Percentiles rank a stretch among this genome's conserved stretches.
These are phyloP conservation scores for Populus hybrid DNA, from an alignment of 441 rosid species.

Conservation along the genomic window DNA sequence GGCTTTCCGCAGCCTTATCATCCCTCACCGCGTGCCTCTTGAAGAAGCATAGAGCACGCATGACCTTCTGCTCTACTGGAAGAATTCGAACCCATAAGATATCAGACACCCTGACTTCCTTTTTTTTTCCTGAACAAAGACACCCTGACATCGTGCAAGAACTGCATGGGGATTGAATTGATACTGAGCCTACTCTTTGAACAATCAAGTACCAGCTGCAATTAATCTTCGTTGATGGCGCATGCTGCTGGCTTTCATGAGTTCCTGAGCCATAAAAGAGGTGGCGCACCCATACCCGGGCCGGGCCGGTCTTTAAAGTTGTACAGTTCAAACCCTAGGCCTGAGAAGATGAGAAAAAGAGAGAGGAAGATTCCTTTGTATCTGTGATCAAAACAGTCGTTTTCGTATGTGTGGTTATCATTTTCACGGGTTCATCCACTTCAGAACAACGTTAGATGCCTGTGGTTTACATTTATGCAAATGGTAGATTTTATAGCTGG, in stretches of 20 bases:
- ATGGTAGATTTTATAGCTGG: constrained; percentile 7
- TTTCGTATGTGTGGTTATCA: not conserved
- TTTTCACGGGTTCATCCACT: not conserved
- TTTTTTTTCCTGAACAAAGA: too few relatives aligned
- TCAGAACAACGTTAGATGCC: constrained; percentile 1
- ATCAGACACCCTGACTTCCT: not conserved
- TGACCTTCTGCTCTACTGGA: not conserved
- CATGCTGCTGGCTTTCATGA: too few relatives aligned
- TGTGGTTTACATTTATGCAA: constrained; percentile 1
- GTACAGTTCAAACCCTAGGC: not conserved
- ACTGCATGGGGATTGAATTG: not conserved
- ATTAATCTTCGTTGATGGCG: too few relatives aligned
- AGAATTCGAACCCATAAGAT: not conserved
- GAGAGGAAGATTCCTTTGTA: not conserved
- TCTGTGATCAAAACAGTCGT: not conserved
- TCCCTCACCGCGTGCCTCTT: not conserved
- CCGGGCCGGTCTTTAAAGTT: not conserved
- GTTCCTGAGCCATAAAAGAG: not conserved
- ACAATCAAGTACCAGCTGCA: too few relatives aligned
- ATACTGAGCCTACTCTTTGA: too few relatives aligned
- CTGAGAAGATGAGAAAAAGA: not conserved
- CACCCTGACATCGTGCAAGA: not conserved
- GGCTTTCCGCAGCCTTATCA: too few relatives aligned
- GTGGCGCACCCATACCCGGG: not conserved
- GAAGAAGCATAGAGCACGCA: not conserved